Base-by-base conservation (phyloP, 2,329 filamentous ascomycete genomes). In the Falciphora oryzae region DNA sequence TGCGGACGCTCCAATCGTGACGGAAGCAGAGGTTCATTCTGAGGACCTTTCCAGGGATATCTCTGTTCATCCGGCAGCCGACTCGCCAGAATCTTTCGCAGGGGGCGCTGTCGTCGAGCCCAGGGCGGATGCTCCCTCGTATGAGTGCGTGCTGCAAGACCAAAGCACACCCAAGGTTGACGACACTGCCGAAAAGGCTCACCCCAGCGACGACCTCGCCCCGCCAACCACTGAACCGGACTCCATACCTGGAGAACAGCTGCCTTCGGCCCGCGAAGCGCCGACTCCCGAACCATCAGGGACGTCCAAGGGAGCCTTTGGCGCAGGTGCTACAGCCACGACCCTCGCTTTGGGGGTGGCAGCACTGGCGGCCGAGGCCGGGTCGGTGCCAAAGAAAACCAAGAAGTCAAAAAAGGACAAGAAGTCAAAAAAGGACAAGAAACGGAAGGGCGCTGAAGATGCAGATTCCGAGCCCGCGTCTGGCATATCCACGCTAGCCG, bases 401-500 rank as follows among this genome's bases (percentile, higher is more conserved):
- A 75, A 73, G 67, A 77, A 75, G 65, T 71, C 72, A 53, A 76
- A 77, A 68, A 76, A 76, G 58, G 68, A 70, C 66, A 72, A 70
- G 65, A 69, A 69, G 65, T 71, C 72, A 53, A 76, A 77, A 68
- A 76, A 76, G 58, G 68, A 70, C 66, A 72, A 70, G 65, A 69
- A 69, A 57, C 65, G 61, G 29, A 69, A 69, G 61, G 66, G 65
- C 27, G 67, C 65, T 58, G 67, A 69, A 44, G n/a, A 57, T 11
- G 29, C 65, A 22, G 62, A 59, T 18, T 59, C 57, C 25, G 62
- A 63, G 25, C n/a, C 62, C 11, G 57, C 35, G 16, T 29, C 56
- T 14, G 25, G 38, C 25, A 38, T 22, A 44, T 32, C 7, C 16
- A 14, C 38, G 7, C 18, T 22, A 22, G 38, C 38, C 38, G 16